Evolutionary conservation across 306 rosid species (phyloP), one percentile per base, ranked within the genome.

Genomic region (Inga leiocalycina): DNA sequence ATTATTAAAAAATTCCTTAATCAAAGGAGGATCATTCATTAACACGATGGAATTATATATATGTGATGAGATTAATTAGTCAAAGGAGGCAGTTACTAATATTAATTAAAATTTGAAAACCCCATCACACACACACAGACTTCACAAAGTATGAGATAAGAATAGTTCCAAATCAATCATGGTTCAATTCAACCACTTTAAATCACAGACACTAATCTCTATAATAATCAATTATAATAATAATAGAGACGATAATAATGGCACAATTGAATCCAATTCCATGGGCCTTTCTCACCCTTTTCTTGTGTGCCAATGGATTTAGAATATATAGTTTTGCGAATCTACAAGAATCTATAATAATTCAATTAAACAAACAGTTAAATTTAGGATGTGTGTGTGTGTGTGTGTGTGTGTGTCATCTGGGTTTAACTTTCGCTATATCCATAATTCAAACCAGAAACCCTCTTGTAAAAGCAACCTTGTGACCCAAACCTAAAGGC

Each of bases 11-110:
- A 87, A 71, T 71, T 75, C 71, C 74, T 49, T 76, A 71, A 71
- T 87, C 72, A 17, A 49, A 61, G 17, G 37, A 81, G 84, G 74
- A 85, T 5, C 41, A 85, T 87, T 84, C 76, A 81, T 68, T 79
- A 84, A 79, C 90, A 82, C 80, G 81, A 74, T 81, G 46, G 84
- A 81, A 80, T 80, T 24, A 71, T 52, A 4, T 52, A 52, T 6
- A 51, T 65, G 81, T 45, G 65, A 82, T 52, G 87, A 67, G 73
- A 82, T 74, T 75, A 51, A 77, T 39, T 69, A 39, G 83, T 81
- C 83, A 77, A 76, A 77, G 30, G 76, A 83, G 61, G 85, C 76
- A 64, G 64, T 75, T 80, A 51, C 67, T 82, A 88, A 19, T 15
- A 81, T n/a, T 61, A 62, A 62, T 59, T 59, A 59, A 59, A 59